A percentile compares a stretch with the other conserved stretches of the same genome.
These are phyloP conservation scores for Wickerhamomyces kurtzmanii DNA, from an alignment of 805 yeast genomes.

Conservation along the genomic window DNA sequence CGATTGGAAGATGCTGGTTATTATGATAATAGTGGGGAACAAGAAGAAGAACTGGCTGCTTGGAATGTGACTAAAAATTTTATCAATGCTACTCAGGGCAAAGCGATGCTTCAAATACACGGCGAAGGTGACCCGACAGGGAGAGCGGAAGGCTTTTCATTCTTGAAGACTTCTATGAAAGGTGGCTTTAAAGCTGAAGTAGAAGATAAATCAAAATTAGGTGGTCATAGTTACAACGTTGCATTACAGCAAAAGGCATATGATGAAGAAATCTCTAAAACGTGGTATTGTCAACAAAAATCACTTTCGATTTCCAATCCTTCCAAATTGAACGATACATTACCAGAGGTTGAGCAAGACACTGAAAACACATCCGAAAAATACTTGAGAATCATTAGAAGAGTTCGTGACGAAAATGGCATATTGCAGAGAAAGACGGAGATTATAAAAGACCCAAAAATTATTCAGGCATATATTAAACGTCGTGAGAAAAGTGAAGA, in stretches of 20 bases:
- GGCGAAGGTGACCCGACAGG: conserved; percentile 96
- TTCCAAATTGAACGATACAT: conserved; percentile 11
- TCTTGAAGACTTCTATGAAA: conserved; percentile 87
- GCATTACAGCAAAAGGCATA: conserved; percentile 85
- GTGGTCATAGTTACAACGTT: conserved; percentile 69
- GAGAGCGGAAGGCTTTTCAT: conserved; percentile 80
- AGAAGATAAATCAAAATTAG: conserved; percentile 32
- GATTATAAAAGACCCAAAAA: conserved; percentile 73
- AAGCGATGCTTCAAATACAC: conserved; percentile 90
- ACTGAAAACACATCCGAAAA: too few relatives aligned
- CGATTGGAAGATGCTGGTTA: conserved; percentile 71
- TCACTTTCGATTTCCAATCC: too few relatives aligned
- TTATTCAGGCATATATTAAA: conserved; percentile 75
- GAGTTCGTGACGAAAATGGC: conserved; percentile 77
- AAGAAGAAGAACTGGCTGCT: conserved; percentile 81
- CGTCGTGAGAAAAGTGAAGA: conserved; percentile 55
- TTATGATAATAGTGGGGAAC: conserved; percentile 33
- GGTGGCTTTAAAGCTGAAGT: conserved; percentile 57
- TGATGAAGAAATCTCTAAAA: conserved; percentile 79
- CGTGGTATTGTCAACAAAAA: conserved; percentile 80
- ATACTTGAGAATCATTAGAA: conserved; percentile 59
- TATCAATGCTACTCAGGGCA: conserved; percentile 88
- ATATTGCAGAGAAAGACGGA: conserved; percentile 75
- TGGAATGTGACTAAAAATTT: conserved; percentile 94
- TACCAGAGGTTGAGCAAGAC: too few relatives aligned